These are phyloP conservation scores for Aspergillus vadensis DNA, from an alignment of 2,329 filamentous ascomycete genomes.

Conservation along the genomic window DNA sequence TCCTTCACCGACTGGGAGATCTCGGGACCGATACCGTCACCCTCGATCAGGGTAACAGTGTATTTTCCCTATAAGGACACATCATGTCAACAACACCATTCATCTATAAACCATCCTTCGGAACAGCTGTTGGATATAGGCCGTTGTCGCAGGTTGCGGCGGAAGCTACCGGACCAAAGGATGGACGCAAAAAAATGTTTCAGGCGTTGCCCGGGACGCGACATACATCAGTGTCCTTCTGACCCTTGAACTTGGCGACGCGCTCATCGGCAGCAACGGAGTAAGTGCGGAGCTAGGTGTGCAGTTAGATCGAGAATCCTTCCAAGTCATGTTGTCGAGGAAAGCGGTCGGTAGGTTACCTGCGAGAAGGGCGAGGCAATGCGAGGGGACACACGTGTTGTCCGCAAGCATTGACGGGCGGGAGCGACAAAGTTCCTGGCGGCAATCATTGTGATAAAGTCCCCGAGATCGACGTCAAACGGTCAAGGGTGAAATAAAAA, in stretches of 20 bases:
- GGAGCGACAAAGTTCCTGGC: conserved; percentile 75
- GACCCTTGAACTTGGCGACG: conserved; percentile 91
- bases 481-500: conserved; percentile 17
- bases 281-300: conserved; percentile 62
- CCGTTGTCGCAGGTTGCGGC: conserved; percentile 15
- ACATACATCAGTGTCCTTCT: conserved; percentile 84
- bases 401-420: conserved; percentile 76
- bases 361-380: conserved; percentile 56
- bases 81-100: conserved; percentile 21
- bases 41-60: conserved; percentile 95
- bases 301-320: conserved; percentile 24
- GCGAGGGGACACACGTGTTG: conserved; percentile 54
- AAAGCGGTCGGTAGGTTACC: conserved; percentile 50
- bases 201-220: conserved; percentile 21
- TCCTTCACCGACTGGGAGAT: conserved; percentile 98
- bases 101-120: conserved; percentile 5
- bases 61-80: conserved; percentile 73
- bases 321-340: conserved; percentile 15
- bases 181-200: conserved; percentile 25
- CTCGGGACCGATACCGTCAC: conserved; percentile 97
- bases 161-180: conserved; percentile 30
- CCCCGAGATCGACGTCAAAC: conserved; percentile 24
- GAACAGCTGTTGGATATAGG: background rate
- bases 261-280: conserved; percentile 58
- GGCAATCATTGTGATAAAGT: conserved; percentile 71